These are phyloP conservation scores for Botrytis elliptica DNA, from an alignment of 2,329 filamentous ascomycete genomes.

Conservation along the genomic window DNA sequence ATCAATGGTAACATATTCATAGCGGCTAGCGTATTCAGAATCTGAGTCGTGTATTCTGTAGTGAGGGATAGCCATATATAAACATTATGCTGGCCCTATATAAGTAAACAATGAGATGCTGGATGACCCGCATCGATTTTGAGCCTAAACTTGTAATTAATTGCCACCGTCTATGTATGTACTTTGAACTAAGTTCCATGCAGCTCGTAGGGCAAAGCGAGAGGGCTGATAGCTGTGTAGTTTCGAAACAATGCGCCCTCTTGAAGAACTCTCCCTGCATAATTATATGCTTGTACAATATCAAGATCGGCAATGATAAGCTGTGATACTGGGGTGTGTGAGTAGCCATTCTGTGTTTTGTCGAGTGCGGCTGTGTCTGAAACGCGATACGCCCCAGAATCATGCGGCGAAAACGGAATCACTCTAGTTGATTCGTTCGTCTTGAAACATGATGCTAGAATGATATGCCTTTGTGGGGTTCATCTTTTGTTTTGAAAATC, in stretches of 20 bases:
- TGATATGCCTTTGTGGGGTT: not conserved
- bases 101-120: not conserved
- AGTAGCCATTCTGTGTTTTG: not conserved
- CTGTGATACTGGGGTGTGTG: not conserved
- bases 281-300: not conserved
- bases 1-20: constrained; percentile 24
- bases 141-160: not conserved
- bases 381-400: not conserved
- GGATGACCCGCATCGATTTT: not conserved
- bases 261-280: not conserved
- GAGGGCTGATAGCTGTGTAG: constrained; percentile 20
- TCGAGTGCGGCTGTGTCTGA: not conserved
- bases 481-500: not conserved
- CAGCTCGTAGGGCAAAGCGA: constrained; percentile 21
- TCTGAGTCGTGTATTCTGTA: not conserved
- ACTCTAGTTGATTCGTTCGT: not conserved
- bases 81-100: not conserved
- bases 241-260: constrained; percentile 25
- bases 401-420: not conserved
- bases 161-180: not conserved
- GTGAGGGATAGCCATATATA: not conserved
- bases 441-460: not conserved
- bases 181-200: not conserved
- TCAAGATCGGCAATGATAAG: not conserved
- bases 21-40: not conserved